Evolutionary conservation across 371 early-diverging fungal species (phyloP).

Genomic region (Syncephalis plumigaleata): DNA sequence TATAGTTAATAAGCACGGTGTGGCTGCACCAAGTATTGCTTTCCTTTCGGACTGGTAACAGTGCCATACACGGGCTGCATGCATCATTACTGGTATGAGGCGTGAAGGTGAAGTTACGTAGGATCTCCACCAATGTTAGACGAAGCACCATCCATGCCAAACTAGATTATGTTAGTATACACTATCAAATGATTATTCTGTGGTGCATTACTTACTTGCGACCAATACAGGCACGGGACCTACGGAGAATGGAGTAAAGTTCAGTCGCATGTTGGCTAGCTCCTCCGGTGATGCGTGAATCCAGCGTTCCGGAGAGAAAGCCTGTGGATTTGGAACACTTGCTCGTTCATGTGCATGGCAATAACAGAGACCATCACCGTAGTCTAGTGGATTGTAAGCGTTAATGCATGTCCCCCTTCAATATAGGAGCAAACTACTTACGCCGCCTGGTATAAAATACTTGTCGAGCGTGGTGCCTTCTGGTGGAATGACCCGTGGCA

Average conservation of each 20-base stretch:
- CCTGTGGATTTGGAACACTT: neutral
- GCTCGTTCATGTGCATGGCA: neutral
- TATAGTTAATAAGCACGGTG: no score
- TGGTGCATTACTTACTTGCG: constrained; percentile 1
- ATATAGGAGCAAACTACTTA: neutral
- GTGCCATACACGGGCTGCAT: no score
- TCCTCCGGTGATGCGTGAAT: neutral
- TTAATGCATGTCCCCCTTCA: no score
- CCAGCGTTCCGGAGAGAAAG: neutral
- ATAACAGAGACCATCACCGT: neutral
- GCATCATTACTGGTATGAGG: no score
- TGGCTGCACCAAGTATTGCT: no score
- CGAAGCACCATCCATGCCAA: no score
- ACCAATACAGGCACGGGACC: constrained; percentile 4
- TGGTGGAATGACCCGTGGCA: constrained; percentile 11
- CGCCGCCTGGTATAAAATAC: constrained; percentile 7
- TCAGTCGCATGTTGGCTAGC: neutral
- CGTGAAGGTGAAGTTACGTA: no score
- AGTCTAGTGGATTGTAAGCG: neutral
- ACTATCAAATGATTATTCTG: no score
- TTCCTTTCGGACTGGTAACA: no score
- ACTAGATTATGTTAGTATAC: no score
- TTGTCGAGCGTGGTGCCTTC: constrained; percentile 9
- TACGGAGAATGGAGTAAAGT: neutral
- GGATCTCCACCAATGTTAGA: no score